phyloP scores from a whole-genome alignment of 73 alveolate genomes.

The Symbiodinium pilosum region DNA sequence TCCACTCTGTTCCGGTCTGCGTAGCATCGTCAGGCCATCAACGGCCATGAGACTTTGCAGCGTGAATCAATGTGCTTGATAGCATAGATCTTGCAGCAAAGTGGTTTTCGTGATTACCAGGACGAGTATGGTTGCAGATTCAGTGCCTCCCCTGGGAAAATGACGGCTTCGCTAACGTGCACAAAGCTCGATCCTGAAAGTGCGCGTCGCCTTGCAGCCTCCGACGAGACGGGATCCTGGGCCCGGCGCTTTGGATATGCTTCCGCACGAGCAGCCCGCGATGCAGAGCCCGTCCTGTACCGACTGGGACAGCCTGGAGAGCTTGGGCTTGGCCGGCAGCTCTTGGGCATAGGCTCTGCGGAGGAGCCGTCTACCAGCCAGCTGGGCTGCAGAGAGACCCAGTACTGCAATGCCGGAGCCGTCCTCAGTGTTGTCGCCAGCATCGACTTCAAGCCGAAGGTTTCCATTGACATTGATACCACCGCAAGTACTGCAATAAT shows the following conservation, averaged over 20 bases:
- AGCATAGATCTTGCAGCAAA: background rate
- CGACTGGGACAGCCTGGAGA: background rate
- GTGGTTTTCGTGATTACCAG: background rate
- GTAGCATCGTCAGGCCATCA: background rate
- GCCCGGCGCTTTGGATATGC: background rate
- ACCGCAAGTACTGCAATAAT: background rate
- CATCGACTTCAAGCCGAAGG: conserved; percentile 8
- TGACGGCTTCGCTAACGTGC: background rate
- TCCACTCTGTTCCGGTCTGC: background rate
- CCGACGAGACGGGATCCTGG: conserved; percentile 8
- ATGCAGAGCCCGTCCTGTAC: background rate
- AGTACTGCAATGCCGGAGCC: conserved; percentile 17
- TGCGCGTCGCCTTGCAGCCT: conserved; percentile 1
- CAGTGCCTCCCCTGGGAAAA: background rate
- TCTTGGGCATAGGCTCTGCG: background rate
- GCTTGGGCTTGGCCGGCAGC: conserved; percentile 20
- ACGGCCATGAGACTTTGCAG: background rate
- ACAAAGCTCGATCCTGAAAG: background rate
- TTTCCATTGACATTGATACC: background rate
- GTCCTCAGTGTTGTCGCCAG: background rate
- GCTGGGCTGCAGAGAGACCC: conserved; percentile 13
- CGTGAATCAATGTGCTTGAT: background rate
- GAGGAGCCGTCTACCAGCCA: conserved; percentile 1
- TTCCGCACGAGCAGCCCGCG: background rate
- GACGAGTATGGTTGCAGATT: conserved; percentile 14